Evolutionary conservation across 306 rosid genomes (phyloP), one percentile per base, ranked within the genome.

Genomic region (Glycyrrhiza uralensis): DNA sequence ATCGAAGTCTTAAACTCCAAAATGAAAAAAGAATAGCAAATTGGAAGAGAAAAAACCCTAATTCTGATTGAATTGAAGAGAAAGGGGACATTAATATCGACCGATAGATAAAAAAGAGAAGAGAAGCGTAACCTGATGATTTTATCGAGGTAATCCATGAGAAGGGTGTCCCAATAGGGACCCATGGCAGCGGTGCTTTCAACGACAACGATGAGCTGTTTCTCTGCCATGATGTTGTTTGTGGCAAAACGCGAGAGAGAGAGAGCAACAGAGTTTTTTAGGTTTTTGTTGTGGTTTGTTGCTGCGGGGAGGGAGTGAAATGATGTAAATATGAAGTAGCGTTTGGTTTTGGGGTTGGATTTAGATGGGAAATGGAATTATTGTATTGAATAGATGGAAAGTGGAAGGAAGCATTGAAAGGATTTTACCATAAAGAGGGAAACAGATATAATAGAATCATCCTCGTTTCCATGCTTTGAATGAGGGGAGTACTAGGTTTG

Each of bases 141-240:
- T 85, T 92, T 92, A 4, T 89, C 94, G 11, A 92, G 82, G 81
- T 92, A 92, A 79, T 92, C 98, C 45, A 71, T 59, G 32, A 72
- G 71, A 64, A 88, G n/a, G 38, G 85, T 71, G 12, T 67, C 65
- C 98, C 96, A 92, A 72, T 79, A 88, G 22, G 92, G 94, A 0
- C 98, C 96, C 90, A 92, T 83, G 20, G 94, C 96, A 3, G 92
- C 96, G 26, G 96, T 92, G 56, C 87, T 85, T 80, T 92, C 98
- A 6, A 90, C 98, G 28, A 41, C 94, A 4, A 92, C 79, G 79
- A 88, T 88, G 76, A 92, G 78, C 82, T 86, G 96, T 87, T 83
- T 92, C 76, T 87, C 98, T 20, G 83, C 90, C 98, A 92, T 92
- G 35, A 11, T 45, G 54, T 38, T 60, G 54, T 38, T 60, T 13